Evolutionary conservation across 2,329 filamentous ascomycete species (phyloP), one percentile per base, ranked within the genome.

Genomic region (Albophoma yamanashiensis): DNA sequence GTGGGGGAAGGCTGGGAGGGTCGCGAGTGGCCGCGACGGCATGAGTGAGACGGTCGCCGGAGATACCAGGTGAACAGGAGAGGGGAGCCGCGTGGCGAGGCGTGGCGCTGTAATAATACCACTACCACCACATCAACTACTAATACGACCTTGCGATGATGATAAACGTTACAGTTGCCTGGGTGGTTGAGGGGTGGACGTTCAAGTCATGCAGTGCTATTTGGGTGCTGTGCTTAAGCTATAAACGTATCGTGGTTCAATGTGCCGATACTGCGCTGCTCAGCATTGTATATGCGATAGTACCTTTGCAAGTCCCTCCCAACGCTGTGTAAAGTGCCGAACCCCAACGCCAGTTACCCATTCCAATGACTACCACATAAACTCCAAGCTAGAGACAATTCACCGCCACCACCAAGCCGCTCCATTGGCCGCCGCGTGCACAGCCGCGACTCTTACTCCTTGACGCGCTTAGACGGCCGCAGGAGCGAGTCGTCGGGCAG

Each of bases 401-500:
- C 27, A 31, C 27, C 17, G 2, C 40, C 7, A 9, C 6, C 20
- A n/a, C 40, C 15, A n/a, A 42, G 8, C 8, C 17, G 7, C n/a
- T 11, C 1, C 42, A 22, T 12, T 45, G 42, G 1, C 8, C n/a
- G 8, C n/a, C n/a, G 22, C 9, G 42, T 9, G 27, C 27, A 31
- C n/a, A 45, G 2, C 40, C 1, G 8, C n/a, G 3, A 1, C 25
- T 15, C 2, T 25, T 67, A 74, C 38, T 88, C 85, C 70, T 87
- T 89, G 25, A 87, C 65, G 61, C 86, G 76, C 75, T 89, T 89
- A 4, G 76, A 75, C 0, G 84, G 83, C 42, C 85, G 74, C 53
- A 86, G 78, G n/a, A 95, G 69, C 22, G 78, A 78, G 58, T 97
- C 93, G 69, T 97, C 93, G 0, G 89, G 89, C 47, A 96, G 70